A percentile compares a stretch with the other conserved stretches of the same genome.
Evolutionary conservation across 179 eudicot species (phyloP).

Genomic region (Sideroxylon spinosum): DNA sequence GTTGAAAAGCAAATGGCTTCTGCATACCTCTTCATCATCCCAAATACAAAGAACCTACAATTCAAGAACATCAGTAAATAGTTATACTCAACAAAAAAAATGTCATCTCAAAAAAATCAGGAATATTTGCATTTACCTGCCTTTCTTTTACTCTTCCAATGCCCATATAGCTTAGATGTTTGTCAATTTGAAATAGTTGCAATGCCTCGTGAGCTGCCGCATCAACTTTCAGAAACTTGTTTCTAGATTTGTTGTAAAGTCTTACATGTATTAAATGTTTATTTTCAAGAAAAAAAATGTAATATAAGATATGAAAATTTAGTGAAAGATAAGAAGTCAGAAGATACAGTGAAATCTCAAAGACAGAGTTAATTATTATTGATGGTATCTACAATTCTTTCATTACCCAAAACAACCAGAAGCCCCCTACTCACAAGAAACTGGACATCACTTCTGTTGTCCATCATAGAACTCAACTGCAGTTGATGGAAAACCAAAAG

Average conservation of each 20-base stretch:
- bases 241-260: constrained; percentile 45
- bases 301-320: too few relatives aligned
- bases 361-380: constrained; percentile 67
- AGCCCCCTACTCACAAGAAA: constrained; percentile 98
- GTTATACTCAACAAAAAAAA: constrained; percentile 8
- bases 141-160: constrained; percentile 99
- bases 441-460: constrained; percentile 83
- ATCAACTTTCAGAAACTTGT: constrained; percentile 91
- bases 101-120: neutral
- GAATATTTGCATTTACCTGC: constrained; percentile 34
- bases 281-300: neutral
- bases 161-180: constrained; percentile 99
- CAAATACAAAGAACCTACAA: constrained; percentile 89
- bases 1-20: constrained; percentile 8
- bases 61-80: constrained; percentile 11
- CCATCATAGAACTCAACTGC: constrained; percentile 96
- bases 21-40: constrained; percentile 91
- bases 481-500: neutral
- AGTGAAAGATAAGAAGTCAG: neutral
- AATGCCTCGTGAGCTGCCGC: constrained; percentile 84
- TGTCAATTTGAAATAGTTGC: constrained; percentile 92
- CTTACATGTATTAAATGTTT: neutral
- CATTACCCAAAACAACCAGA: constrained; percentile 88
- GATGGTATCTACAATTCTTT: constrained; percentile 78
- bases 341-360: constrained; percentile 89